Evolutionary conservation across 2,329 filamentous ascomycete genomes (phyloP).

Genomic region (Didymella lethalis): DNA sequence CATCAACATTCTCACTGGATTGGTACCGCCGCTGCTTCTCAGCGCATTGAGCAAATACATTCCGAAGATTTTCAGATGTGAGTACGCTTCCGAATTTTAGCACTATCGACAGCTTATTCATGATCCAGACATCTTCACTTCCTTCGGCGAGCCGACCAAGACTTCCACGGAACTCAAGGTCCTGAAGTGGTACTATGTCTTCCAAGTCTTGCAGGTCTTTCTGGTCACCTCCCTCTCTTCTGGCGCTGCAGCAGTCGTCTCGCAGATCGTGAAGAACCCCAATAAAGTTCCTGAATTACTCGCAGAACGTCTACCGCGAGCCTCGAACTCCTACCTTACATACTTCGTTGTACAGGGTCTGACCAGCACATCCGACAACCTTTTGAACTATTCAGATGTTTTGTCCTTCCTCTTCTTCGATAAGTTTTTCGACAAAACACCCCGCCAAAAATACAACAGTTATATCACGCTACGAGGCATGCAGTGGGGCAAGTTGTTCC

Average conservation of each 20-base stretch:
- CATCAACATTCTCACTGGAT: conserved; percentile 81
- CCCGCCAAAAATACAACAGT: conserved; percentile 56
- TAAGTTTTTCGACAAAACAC: conserved; percentile 77
- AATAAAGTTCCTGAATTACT: conserved; percentile 68
- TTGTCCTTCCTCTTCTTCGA: conserved; percentile 77
- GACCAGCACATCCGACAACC: conserved; percentile 74
- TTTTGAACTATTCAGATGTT: conserved; percentile 78
- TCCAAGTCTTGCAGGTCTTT: conserved; percentile 92
- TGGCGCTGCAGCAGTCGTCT: conserved; percentile 74
- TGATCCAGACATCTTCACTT: conserved; percentile 73
- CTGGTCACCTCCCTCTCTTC: conserved; percentile 84
- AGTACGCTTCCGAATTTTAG: conserved; percentile 40
- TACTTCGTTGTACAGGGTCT: conserved; percentile 95
- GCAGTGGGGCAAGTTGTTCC: conserved; percentile 52
- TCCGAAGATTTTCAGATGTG: conserved; percentile 81
- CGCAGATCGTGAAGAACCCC: conserved; percentile 70
- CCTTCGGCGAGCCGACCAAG: conserved; percentile 79
- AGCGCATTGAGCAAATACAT: conserved; percentile 86
- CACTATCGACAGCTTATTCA: conserved; percentile 14
- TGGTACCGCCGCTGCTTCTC: conserved; percentile 80
- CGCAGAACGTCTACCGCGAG: conserved; percentile 76
- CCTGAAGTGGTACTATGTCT: conserved; percentile 89
- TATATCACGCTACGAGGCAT: conserved; percentile 45
- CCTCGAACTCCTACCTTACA: conserved; percentile 93
- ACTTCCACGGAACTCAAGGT: conserved; percentile 86